Conservation (phyloP, 208 protist species). For the Wallacemonas collosoma region DNA sequence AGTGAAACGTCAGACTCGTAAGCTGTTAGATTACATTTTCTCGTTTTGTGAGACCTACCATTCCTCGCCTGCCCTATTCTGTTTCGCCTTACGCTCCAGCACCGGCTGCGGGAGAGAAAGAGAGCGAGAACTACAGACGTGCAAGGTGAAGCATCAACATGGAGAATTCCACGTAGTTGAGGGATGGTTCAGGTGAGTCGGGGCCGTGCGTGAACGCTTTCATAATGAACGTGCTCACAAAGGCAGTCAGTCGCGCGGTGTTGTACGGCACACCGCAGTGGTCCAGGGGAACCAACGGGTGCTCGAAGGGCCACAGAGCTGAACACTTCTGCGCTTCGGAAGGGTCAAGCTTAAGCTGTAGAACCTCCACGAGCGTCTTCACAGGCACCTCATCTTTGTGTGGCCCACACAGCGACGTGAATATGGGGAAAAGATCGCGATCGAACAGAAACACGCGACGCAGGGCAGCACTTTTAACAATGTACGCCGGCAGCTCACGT, state of each 20-base stretch:
- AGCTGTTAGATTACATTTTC: too few species aligned
- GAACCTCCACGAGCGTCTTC: conserved; percentile 40
- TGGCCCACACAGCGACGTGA: conserved; percentile 36
- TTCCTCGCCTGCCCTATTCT: too few species aligned
- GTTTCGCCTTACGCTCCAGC: too few species aligned
- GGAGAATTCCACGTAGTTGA: conserved; percentile 88
- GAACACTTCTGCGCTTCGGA: conserved; percentile 22
- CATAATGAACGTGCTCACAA: conserved; percentile 62
- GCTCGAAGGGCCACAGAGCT: conserved; percentile 45
- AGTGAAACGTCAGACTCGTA: too few species aligned
- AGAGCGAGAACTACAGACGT: not conserved
- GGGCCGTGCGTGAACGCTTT: conserved; percentile 27
- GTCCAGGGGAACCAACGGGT: conserved; percentile 72
- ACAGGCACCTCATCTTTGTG: conserved; percentile 35
- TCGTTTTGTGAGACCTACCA: too few species aligned
- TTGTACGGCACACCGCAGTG: conserved; percentile 77
- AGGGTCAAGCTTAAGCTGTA: conserved; percentile 46
- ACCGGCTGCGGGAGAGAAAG: too few species aligned
- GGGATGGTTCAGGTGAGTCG: conserved; percentile 21
- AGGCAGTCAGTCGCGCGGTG: conserved; percentile 39
- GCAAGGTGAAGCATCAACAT: conserved; percentile 85
- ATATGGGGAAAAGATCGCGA: conserved; percentile 41
- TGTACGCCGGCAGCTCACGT: not conserved
- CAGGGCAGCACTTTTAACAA: not conserved
- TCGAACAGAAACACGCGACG: conserved; percentile 19